A percentile compares a stretch with the other conserved stretches of the same genome.
Conservation (phyloP, 805 yeast genomes). For the Tetrapisispora phaffii region DNA sequence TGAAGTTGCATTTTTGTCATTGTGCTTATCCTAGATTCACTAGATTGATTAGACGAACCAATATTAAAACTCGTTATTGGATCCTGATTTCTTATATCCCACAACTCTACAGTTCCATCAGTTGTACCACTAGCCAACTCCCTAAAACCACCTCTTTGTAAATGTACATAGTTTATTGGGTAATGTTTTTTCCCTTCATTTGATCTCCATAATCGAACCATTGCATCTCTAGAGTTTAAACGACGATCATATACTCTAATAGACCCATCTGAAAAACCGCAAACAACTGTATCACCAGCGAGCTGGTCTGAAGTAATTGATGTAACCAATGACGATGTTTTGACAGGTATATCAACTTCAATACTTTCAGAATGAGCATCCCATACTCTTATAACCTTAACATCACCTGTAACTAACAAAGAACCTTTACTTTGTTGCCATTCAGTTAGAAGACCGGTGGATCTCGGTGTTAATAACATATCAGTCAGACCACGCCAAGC, state of each 20-base stretch:
- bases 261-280: slow-evolving; percentile 88
- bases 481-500: slow-evolving; percentile 93
- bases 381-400: slow-evolving; percentile 84
- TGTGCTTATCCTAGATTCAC: slow-evolving; percentile 13
- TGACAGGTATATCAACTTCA: slow-evolving; percentile 77
- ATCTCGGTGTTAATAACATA: slow-evolving; percentile 65
- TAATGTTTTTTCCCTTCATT: slow-evolving; percentile 36
- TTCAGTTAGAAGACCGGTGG: slow-evolving; percentile 77
- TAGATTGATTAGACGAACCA: slow-evolving; percentile 16
- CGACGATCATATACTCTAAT: slow-evolving; percentile 87
- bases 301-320: slow-evolving; percentile 90
- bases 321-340: slow-evolving; percentile 82
- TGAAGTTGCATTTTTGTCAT: slow-evolving; percentile 71
- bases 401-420: slow-evolving; percentile 87
- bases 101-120: slow-evolving; percentile 73
- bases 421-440: slow-evolving; percentile 98
- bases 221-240: slow-evolving; percentile 70
- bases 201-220: slow-evolving; percentile 76
- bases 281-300: slow-evolving; percentile 80
- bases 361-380: slow-evolving; percentile 92
- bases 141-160: slow-evolving; percentile 94
- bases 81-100: slow-evolving; percentile 76
- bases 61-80: slow-evolving; percentile 65
- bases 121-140: slow-evolving; percentile 78
- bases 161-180: slow-evolving; percentile 68